Percentiles rank a stretch among this genome's conserved stretches.
phyloP scores from a whole-genome alignment of 2,329 filamentous ascomycete species.

The Didymella pomorum region DNA sequence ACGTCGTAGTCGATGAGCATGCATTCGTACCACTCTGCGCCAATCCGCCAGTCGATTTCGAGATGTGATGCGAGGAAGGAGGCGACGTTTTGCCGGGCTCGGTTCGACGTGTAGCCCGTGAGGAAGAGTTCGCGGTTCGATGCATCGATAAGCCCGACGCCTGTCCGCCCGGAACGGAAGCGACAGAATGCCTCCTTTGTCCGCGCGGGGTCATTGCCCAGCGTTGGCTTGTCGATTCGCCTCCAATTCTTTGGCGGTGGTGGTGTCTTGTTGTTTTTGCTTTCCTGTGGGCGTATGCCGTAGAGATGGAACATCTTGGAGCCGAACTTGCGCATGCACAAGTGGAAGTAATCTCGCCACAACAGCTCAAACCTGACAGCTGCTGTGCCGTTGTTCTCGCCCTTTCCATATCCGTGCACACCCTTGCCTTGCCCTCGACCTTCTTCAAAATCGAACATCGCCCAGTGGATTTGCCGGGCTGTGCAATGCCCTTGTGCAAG shows the following conservation, averaged over 20 bases:
- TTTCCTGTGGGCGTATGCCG: constrained; percentile 65
- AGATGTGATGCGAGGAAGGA: constrained; percentile 77
- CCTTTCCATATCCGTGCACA: constrained; percentile 67
- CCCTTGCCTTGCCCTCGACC: constrained; percentile 54
- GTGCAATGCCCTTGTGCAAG: constrained; percentile 76
- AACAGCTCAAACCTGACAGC: constrained; percentile 76
- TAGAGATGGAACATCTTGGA: constrained; percentile 68
- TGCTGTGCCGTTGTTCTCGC: constrained; percentile 75
- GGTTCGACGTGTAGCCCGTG: constrained; percentile 81
- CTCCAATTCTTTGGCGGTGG: constrained; percentile 53
- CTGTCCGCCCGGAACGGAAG: constrained; percentile 73
- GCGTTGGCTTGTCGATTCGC: constrained; percentile 32
- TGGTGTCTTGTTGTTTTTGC: constrained; percentile 38
- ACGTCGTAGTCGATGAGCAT: constrained; percentile 79
- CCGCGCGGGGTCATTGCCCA: constrained; percentile 55
- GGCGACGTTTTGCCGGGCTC: constrained; percentile 78
- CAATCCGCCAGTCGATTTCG: constrained; percentile 79
- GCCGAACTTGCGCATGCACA: constrained; percentile 76
- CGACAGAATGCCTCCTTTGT: constrained; percentile 59
- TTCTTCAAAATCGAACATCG: constrained; percentile 74
- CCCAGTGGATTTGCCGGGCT: constrained; percentile 74
- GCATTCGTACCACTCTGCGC: constrained; percentile 84
- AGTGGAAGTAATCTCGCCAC: constrained; percentile 81
- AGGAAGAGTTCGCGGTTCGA: constrained; percentile 76
- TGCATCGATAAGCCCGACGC: constrained; percentile 79